Conservation (phyloP, 2,329 filamentous ascomycete genomes). For the Grosmannia penicillata region DNA sequence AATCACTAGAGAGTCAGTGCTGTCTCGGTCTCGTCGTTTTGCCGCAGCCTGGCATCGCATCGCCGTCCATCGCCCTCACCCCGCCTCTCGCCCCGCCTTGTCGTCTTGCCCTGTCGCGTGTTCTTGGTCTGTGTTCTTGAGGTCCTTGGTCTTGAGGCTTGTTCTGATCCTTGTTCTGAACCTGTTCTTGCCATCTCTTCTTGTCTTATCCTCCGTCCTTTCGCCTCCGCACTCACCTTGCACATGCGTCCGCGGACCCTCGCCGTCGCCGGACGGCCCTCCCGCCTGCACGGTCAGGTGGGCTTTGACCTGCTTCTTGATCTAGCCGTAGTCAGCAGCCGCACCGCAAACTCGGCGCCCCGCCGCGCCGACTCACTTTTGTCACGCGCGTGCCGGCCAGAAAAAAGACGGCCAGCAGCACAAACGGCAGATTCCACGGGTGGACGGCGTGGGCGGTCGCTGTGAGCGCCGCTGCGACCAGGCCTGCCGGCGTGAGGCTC, state of each 20-base stretch:
- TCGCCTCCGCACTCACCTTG: slow-evolving; percentile 47
- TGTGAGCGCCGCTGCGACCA: slow-evolving; percentile 57
- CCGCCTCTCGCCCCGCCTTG: too few species aligned
- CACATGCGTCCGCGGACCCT: slow-evolving; percentile 68
- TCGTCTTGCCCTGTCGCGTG: too few species aligned
- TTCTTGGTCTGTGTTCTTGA: too few species aligned
- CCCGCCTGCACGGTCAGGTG: slow-evolving; percentile 63
- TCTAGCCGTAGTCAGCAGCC: slow-evolving; percentile 25
- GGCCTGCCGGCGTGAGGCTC: slow-evolving; percentile 64
- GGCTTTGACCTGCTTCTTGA: slow-evolving; percentile 79
- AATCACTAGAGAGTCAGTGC: slow-evolving; percentile 37
- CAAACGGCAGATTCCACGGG: slow-evolving; percentile 87
- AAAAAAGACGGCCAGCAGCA: slow-evolving; percentile 72
- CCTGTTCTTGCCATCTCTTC: too few species aligned
- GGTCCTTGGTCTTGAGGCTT: too few species aligned
- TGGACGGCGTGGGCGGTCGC: slow-evolving; percentile 75
- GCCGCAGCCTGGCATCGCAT: too few species aligned
- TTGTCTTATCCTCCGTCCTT: too few species aligned
- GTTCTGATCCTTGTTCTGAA: too few species aligned
- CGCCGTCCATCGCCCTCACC: too few species aligned
- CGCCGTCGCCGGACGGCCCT: slow-evolving; percentile 54
- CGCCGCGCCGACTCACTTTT: neutral
- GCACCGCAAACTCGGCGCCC: neutral
- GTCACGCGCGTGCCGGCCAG: slow-evolving; percentile 71
- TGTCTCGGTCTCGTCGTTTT: too few species aligned